phyloP scores from a whole-genome alignment of 2,329 filamentous ascomycete genomes.

The Calycina herbarum region DNA sequence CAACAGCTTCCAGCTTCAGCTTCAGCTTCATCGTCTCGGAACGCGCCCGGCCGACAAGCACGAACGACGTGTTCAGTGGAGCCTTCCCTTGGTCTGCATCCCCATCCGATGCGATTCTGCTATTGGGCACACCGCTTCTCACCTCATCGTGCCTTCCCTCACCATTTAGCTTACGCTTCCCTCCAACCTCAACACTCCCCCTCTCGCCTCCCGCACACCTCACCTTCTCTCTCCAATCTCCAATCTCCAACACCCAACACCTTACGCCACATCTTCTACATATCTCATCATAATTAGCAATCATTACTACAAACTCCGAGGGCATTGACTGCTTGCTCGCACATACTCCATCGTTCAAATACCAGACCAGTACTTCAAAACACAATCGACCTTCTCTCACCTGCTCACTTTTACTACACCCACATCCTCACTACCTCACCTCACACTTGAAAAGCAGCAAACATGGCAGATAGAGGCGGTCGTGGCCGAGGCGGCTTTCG shows the following conservation, averaged over 20 bases:
- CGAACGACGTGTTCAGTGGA: too few relatives aligned
- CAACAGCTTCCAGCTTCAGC: too few relatives aligned
- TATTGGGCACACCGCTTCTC: too few relatives aligned
- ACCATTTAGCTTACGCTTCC: too few relatives aligned
- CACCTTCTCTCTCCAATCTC: neutral
- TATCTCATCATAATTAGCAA: too few relatives aligned
- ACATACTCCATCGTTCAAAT: neutral
- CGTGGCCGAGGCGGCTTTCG: constrained; percentile 35
- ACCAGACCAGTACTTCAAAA: neutral
- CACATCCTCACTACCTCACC: neutral
- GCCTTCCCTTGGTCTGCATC: too few relatives aligned
- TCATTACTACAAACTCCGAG: too few relatives aligned
- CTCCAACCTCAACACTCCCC: neutral
- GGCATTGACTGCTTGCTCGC: neutral
- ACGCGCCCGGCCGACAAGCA: too few relatives aligned
- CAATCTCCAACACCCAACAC: neutral
- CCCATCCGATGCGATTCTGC: too few relatives aligned
- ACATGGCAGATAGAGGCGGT: constrained; percentile 13
- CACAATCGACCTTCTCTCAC: neutral
- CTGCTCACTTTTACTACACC: neutral
- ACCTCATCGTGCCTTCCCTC: too few relatives aligned
- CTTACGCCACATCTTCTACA: too few relatives aligned
- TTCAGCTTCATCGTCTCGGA: too few relatives aligned
- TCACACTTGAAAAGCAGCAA: neutral
- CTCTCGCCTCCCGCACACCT: neutral